Evolutionary conservation across 106 monocot genomes (phyloP).

Genomic region (Platanthera zijinensis): DNA sequence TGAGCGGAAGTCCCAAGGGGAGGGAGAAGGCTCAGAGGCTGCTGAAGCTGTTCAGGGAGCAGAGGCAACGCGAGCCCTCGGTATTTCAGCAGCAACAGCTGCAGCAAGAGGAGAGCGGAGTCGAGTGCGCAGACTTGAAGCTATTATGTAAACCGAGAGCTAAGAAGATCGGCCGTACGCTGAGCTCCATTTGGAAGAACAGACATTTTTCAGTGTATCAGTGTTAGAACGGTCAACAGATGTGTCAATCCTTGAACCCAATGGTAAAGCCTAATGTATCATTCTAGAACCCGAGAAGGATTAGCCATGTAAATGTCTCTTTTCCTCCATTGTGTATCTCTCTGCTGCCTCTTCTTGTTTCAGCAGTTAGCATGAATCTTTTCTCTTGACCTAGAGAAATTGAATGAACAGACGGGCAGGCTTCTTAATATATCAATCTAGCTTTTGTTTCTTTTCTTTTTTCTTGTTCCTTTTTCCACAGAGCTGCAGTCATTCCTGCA

Average conservation of each 20-base stretch:
- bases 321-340: neutral
- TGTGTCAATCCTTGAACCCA: neutral
- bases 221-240: constrained; percentile 15
- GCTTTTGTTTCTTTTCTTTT: no score
- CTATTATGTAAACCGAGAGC: constrained; percentile 21
- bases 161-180: constrained; percentile 24
- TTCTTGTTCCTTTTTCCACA: no score
- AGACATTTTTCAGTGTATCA: constrained; percentile 31
- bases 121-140: constrained; percentile 17
- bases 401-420: neutral
- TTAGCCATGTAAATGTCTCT: constrained; percentile 1
- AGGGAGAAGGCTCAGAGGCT: constrained; percentile 52
- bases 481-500: no score
- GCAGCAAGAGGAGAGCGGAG: neutral
- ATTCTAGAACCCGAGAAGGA: neutral
- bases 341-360: neutral
- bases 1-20: constrained; percentile 34
- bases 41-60: constrained; percentile 50
- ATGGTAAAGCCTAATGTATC: constrained; percentile 39
- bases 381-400: neutral
- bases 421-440: constrained; percentile 3
- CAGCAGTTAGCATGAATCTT: neutral
- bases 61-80: constrained; percentile 29
- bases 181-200: constrained; percentile 43
- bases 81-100: constrained; percentile 6